A percentile compares a stretch with the other conserved stretches of the same genome.
Evolutionary conservation across 176 grass and related monocot species (phyloP).

Genomic region (Oryza australiensis): DNA sequence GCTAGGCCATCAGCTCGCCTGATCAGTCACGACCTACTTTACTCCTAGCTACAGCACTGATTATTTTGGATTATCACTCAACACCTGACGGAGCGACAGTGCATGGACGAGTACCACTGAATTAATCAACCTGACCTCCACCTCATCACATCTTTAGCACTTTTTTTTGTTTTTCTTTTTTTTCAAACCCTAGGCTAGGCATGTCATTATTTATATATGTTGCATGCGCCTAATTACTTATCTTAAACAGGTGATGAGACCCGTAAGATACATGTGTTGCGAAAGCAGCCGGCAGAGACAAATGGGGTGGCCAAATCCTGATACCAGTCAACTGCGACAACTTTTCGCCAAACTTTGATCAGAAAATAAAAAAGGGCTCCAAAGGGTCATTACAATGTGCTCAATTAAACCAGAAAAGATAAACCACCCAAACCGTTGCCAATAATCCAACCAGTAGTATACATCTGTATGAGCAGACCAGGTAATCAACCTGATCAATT

Average conservation of each 20-base stretch:
- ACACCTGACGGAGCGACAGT: slow-evolving; percentile 16
- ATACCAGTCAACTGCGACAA: slow-evolving; percentile 11
- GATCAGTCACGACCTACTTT: background rate
- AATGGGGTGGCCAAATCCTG: slow-evolving; percentile 8
- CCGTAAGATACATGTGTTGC: slow-evolving; percentile 36
- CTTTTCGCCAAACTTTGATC: slow-evolving; percentile 49
- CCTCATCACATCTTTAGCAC: background rate
- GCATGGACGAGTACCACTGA: background rate
- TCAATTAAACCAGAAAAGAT: background rate
- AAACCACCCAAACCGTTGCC: background rate
- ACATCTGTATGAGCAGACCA: background rate
- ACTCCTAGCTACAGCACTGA: background rate
- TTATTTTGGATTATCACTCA: background rate
- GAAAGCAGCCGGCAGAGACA: slow-evolving; percentile 36
- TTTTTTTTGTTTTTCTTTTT: background rate
- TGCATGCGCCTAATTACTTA: background rate
- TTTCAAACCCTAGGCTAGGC: slow-evolving; percentile 34
- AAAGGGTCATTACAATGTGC: background rate
- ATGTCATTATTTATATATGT: background rate
- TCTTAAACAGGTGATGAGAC: background rate
- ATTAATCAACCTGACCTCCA: background rate
- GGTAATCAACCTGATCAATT: background rate
- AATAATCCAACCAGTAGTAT: background rate
- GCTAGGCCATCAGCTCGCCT: background rate
- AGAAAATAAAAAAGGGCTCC: background rate